These are phyloP conservation scores for Rhodocollybia butyracea DNA, from an alignment of 768 basidiomycete species.

Conservation along the genomic window DNA sequence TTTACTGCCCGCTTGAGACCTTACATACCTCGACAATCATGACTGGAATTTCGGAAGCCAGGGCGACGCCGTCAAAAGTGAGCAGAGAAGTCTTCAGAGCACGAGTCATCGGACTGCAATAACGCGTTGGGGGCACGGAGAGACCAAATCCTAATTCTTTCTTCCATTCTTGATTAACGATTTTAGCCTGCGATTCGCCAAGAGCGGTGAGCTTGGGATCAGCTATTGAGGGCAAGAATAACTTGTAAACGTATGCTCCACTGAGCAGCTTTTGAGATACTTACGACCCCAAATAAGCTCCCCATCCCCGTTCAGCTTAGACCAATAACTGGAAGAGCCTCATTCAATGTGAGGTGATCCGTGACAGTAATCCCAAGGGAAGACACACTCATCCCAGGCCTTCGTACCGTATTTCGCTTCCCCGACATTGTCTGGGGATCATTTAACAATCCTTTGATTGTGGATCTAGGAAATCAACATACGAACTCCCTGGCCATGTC, in stretches of 20 bases:
- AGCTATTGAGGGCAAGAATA: conserved; percentile 32
- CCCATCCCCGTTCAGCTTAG: conserved; percentile 60
- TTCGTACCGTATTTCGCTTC: conserved; percentile 53
- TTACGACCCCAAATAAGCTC: conserved; percentile 72
- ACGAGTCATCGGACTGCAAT: conserved; percentile 43
- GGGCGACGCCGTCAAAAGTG: conserved; percentile 40
- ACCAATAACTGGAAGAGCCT: conserved; percentile 47
- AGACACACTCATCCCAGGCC: conserved; percentile 66
- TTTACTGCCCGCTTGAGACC: neutral
- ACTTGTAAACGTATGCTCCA: neutral
- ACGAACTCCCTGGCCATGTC: conserved; percentile 79
- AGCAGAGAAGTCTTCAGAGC: conserved; percentile 40
- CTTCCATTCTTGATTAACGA: conserved; percentile 36
- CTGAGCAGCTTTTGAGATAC: conserved; percentile 22
- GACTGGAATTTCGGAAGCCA: conserved; percentile 25
- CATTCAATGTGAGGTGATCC: neutral
- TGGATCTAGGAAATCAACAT: conserved; percentile 21
- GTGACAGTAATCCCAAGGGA: conserved; percentile 22
- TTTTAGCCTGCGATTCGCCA: conserved; percentile 41
- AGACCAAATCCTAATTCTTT: conserved; percentile 28
- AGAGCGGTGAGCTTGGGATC: conserved; percentile 53
- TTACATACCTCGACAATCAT: conserved; percentile 54
- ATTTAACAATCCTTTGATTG: neutral
- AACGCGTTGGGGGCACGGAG: conserved; percentile 40
- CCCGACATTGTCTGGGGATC: conserved; percentile 59